These are phyloP conservation scores for Tylopilus felleus DNA, from an alignment of 768 basidiomycete species.

Conservation along the genomic window DNA sequence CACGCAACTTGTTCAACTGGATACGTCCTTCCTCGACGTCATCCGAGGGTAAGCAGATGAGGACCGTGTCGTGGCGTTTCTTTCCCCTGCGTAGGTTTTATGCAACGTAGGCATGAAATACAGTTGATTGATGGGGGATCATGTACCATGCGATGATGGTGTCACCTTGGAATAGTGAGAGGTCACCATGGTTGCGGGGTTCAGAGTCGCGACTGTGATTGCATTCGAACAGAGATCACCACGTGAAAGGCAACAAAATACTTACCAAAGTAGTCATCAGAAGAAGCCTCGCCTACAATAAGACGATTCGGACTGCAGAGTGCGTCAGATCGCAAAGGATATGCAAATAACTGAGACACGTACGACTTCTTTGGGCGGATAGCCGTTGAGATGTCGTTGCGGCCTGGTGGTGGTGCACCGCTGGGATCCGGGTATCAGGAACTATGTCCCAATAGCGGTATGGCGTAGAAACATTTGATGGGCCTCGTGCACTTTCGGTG, in stretches of 20 bases:
- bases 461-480: too few relatives aligned
- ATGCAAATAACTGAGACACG: conserved; percentile 32
- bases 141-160: conserved; percentile 88
- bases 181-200: conserved; percentile 96
- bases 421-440: conserved; percentile 87
- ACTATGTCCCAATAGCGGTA: too few relatives aligned
- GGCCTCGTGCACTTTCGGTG: too few relatives aligned
- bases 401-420: conserved; percentile 78
- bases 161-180: conserved; percentile 94
- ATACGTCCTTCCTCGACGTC: conserved; percentile 98
- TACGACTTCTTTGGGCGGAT: conserved; percentile 99
- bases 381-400: conserved; percentile 89
- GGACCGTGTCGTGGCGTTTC: conserved; percentile 95
- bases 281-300: conserved; percentile 90
- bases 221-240: conserved; percentile 16
- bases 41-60: conserved; percentile 93
- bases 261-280: conserved; percentile 95
- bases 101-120: neutral
- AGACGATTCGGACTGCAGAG: conserved; percentile 85
- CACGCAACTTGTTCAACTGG: conserved; percentile 96
- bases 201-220: conserved; percentile 79
- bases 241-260: neutral
- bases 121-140: neutral
- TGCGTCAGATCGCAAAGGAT: conserved; percentile 14
- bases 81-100: conserved; percentile 63